Conservation (phyloP, 2,329 filamentous ascomycete species). For the Dactylellina cionopaga region DNA sequence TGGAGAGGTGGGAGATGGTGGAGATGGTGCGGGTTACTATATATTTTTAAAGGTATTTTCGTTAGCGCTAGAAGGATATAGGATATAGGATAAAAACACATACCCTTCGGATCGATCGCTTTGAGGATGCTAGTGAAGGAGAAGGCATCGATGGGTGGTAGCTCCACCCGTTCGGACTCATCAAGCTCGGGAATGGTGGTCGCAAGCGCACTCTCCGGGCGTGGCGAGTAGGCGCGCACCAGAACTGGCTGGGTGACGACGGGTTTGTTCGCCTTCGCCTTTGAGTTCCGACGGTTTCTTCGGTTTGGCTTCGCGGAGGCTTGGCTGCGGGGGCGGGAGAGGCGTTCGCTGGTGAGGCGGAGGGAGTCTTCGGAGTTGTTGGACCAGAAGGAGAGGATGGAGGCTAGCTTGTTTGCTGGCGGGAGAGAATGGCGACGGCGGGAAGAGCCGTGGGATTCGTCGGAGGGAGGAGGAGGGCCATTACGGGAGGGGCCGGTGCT, state of each 20-base stretch:
- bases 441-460: slow-evolving; percentile 3
- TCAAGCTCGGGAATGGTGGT: slow-evolving; percentile 43
- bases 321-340: slow-evolving; percentile 33
- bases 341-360: slow-evolving; percentile 29
- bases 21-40: slow-evolving; percentile 55
- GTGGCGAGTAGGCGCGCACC: slow-evolving; percentile 36
- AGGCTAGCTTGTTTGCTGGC: slow-evolving; percentile 40
- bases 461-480: no score
- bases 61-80: background rate
- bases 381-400: slow-evolving; percentile 49
- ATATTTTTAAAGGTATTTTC: slow-evolving; percentile 4
- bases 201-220: slow-evolving; percentile 29
- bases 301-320: slow-evolving; percentile 15
- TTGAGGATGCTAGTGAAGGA: slow-evolving; percentile 57
- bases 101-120: slow-evolving; percentile 56
- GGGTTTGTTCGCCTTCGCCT: slow-evolving; percentile 20
- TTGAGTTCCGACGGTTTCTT: slow-evolving; percentile 27
- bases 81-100: background rate
- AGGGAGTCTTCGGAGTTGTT: slow-evolving; percentile 39
- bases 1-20: slow-evolving; percentile 54
- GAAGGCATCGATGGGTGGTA: slow-evolving; percentile 57
- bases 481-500: slow-evolving; percentile 8
- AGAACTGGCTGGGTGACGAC: slow-evolving; percentile 39
- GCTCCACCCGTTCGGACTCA: slow-evolving; percentile 54
- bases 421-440: slow-evolving; percentile 45